Evolutionary conservation across 176 grass and related monocot species (phyloP).

Genomic region (Rhynchospora breviuscula): DNA sequence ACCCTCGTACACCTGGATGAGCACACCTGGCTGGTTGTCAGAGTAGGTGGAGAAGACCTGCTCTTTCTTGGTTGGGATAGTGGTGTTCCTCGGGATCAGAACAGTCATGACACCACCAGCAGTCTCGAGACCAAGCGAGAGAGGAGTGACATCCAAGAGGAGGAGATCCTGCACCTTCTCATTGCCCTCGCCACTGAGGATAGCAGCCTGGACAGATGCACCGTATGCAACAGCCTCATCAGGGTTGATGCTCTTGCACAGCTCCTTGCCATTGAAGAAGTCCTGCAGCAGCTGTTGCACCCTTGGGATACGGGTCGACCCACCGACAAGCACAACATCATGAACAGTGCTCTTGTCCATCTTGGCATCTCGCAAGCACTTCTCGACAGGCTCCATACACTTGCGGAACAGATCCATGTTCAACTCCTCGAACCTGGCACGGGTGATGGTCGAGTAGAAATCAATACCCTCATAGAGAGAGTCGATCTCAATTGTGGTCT

Average conservation of each 20-base stretch:
- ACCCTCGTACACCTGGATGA: conserved; percentile 48
- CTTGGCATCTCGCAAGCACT: conserved; percentile 42
- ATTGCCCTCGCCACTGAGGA: conserved; percentile 35
- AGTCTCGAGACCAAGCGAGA: conserved; percentile 11
- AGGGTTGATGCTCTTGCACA: conserved; percentile 44
- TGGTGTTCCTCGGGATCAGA: conserved; percentile 46
- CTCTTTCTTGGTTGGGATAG: conserved; percentile 58
- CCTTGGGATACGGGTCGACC: conserved; percentile 26
- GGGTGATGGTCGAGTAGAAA: conserved; percentile 23
- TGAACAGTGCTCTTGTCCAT: conserved; percentile 40
- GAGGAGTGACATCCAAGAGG: conserved; percentile 17
- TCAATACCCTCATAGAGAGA: conserved; percentile 26
- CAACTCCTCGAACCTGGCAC: conserved; percentile 31
- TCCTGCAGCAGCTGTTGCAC: conserved; percentile 34
- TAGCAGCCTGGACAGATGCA: conserved; percentile 42
- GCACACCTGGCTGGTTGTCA: conserved; percentile 45
- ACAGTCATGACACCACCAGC: conserved; percentile 21
- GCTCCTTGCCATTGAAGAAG: conserved; percentile 39
- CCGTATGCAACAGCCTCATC: conserved; percentile 39
- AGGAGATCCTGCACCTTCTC: conserved; percentile 41
- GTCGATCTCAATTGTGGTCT: conserved; percentile 20
- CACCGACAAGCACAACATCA: conserved; percentile 32
- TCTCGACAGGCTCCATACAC: conserved; percentile 45
- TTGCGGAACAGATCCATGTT: conserved; percentile 47
- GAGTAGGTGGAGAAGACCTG: conserved; percentile 57